A percentile compares a stretch with the other conserved stretches of the same genome.
Evolutionary conservation across 352 stramenopile species (phyloP).

Genomic region (Phytophthora boehmeriae): DNA sequence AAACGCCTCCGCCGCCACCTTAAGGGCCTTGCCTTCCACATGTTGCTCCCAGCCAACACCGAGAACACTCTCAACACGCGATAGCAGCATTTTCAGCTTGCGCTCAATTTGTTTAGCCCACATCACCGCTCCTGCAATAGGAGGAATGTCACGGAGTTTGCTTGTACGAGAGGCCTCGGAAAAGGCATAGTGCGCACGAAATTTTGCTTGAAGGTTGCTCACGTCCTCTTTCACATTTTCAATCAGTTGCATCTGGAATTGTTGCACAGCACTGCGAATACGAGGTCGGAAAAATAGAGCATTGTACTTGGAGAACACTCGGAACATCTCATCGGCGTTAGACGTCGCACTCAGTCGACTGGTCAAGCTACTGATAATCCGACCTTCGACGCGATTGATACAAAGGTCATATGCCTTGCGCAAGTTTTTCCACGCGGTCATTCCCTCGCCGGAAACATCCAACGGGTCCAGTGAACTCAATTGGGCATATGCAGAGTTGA

Average conservation of each 20-base stretch:
- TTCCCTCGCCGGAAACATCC: conserved; percentile 86
- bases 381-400: conserved; percentile 93
- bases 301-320: conserved; percentile 98
- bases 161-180: conserved; percentile 95
- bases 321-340: conserved; percentile 96
- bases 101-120: conserved; percentile 99
- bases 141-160: conserved; percentile 96
- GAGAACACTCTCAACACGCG: conserved; percentile 97
- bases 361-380: conserved; percentile 91
- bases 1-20: conserved; percentile 89
- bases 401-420: conserved; percentile 91
- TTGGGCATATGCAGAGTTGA: conserved; percentile 90
- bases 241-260: conserved; percentile 99
- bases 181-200: conserved; percentile 95
- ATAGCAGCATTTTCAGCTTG: conserved; percentile 97
- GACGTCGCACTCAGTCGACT: conserved; percentile 86
- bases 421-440: conserved; percentile 84
- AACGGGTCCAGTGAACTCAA: conserved; percentile 81
- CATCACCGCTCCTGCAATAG: conserved; percentile 97
- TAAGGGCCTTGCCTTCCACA: conserved; percentile 96
- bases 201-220: conserved; percentile 95
- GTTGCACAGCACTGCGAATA: conserved; percentile 95
- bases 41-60: conserved; percentile 97
- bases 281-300: conserved; percentile 96
- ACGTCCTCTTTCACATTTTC: conserved; percentile 98